These are phyloP conservation scores for Tricholoma flavovirens DNA, from an alignment of 768 basidiomycete genomes.

Conservation along the genomic window DNA sequence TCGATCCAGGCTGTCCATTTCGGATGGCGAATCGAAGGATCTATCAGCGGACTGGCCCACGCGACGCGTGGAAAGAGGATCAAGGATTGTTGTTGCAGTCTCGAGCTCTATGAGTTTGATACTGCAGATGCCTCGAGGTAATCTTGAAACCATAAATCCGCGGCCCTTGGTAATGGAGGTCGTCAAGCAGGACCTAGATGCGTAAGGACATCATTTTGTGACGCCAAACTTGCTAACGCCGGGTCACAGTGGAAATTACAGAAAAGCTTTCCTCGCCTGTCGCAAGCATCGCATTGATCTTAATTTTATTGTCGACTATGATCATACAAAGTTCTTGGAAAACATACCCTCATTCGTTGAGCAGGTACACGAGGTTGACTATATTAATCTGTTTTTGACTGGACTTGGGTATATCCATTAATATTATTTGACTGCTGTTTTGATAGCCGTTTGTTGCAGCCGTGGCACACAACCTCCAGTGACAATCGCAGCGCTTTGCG, in stretches of 20 bases:
- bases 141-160: slow-evolving; percentile 93
- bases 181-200: slow-evolving; percentile 68
- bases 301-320: slow-evolving; percentile 80
- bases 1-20: slow-evolving; percentile 15
- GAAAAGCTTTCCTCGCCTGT: slow-evolving; percentile 86
- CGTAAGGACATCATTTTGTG: slow-evolving; percentile 35
- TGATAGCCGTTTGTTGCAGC: slow-evolving; percentile 28
- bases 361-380: slow-evolving; percentile 85
- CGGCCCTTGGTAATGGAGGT: slow-evolving; percentile 86
- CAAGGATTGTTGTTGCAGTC: slow-evolving; percentile 82
- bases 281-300: slow-evolving; percentile 92
- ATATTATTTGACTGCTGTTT: slow-evolving; percentile 4
- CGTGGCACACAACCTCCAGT: slow-evolving; percentile 54
- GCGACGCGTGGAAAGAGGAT: slow-evolving; percentile 84
- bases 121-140: slow-evolving; percentile 96
- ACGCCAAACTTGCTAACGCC: not conserved
- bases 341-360: slow-evolving; percentile 66
- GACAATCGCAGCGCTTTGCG: slow-evolving; percentile 65
- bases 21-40: slow-evolving; percentile 26
- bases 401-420: slow-evolving; percentile 61
- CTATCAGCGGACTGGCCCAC: slow-evolving; percentile 48
- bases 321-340: slow-evolving; percentile 59
- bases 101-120: slow-evolving; percentile 86
- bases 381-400: slow-evolving; percentile 89
- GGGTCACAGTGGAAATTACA: slow-evolving; percentile 58